phyloP scores from a whole-genome alignment of 495 filamentous ascomycete species.

The Hyaloscypha hepaticicola region DNA sequence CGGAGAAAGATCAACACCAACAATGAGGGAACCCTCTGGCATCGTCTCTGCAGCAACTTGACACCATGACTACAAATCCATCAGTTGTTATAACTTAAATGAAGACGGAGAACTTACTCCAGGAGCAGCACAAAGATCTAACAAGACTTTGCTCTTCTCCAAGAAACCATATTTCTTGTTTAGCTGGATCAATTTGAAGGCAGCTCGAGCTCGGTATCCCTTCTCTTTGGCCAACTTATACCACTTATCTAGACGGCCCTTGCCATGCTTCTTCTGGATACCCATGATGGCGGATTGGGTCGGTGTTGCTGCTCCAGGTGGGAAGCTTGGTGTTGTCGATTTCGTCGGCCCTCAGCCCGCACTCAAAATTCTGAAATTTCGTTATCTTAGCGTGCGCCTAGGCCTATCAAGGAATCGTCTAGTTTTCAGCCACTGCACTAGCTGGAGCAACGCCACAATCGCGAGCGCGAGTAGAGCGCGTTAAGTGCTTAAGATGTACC shows the following conservation, averaged over 20 bases:
- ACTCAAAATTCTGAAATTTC: not conserved
- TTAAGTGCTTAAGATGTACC: not conserved
- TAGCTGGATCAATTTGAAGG: constrained; percentile 97
- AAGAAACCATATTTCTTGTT: constrained; percentile 99
- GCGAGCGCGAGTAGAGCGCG: not conserved
- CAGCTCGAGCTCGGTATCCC: constrained; percentile 92
- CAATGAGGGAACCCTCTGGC: constrained; percentile 84
- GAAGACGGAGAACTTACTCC: constrained; percentile 60
- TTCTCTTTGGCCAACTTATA: constrained; percentile 96
- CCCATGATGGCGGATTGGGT: constrained; percentile 60
- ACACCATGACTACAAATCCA: constrained; percentile 75
- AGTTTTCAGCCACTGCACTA: not conserved
- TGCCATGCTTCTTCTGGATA: constrained; percentile 99
- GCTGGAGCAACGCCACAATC: too few species aligned
- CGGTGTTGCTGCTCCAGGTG: not conserved
- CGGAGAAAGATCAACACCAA: constrained; percentile 92
- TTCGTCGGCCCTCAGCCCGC: not conserved
- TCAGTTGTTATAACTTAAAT: constrained; percentile 32
- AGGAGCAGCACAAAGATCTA: constrained; percentile 97
- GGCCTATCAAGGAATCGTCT: not conserved
- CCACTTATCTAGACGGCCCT: constrained; percentile 99
- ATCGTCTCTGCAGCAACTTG: constrained; percentile 96
- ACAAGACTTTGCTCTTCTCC: constrained; percentile 89
- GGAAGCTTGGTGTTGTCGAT: not conserved
- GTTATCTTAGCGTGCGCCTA: not conserved